Conservation (phyloP, 1,284 basidiomycete species). For the Albatrellus sp. region DNA sequence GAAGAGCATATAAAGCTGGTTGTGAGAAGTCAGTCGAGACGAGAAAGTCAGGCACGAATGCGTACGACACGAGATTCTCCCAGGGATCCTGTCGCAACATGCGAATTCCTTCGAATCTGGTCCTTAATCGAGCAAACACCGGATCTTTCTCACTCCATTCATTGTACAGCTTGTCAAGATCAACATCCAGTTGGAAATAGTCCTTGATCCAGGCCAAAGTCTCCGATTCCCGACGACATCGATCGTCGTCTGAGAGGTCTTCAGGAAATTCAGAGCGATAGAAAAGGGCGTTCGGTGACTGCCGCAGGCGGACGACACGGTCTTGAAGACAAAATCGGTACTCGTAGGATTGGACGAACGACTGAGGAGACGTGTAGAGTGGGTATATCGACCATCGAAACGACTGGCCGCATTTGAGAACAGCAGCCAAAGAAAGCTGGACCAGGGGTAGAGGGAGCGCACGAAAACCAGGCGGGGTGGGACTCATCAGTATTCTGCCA, state of each 20-base stretch:
- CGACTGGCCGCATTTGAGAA: slow-evolving; percentile 71
- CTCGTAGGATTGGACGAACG: slow-evolving; percentile 32
- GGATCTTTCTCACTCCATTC: slow-evolving; percentile 71
- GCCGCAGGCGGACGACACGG: slow-evolving; percentile 75
- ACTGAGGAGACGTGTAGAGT: slow-evolving; percentile 16
- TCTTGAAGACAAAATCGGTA: slow-evolving; percentile 68
- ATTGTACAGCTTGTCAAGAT: slow-evolving; percentile 64
- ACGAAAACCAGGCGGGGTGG: slow-evolving; percentile 32
- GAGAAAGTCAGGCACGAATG: slow-evolving; percentile 12
- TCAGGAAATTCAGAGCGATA: slow-evolving; percentile 61
- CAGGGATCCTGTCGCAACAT: slow-evolving; percentile 92
- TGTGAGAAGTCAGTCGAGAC: slow-evolving; percentile 1
- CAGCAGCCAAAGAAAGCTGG: slow-evolving; percentile 60
- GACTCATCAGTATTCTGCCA: not conserved
- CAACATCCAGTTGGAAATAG: slow-evolving; percentile 84
- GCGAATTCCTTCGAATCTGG: slow-evolving; percentile 53
- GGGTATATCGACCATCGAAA: slow-evolving; percentile 64
- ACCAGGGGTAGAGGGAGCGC: slow-evolving; percentile 44
- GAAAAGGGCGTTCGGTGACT: slow-evolving; percentile 53
- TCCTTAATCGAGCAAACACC: slow-evolving; percentile 57
- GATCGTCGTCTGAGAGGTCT: slow-evolving; percentile 19
- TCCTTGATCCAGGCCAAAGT: slow-evolving; percentile 72
- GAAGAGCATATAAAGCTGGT: slow-evolving; percentile 93
- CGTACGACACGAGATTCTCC: slow-evolving; percentile 88
- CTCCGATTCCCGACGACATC: slow-evolving; percentile 33